Percentiles rank a stretch among this genome's conserved stretches.
Evolutionary conservation across 2,329 filamentous ascomycete species (phyloP).

Genomic region (Alternaria incomplexa): DNA sequence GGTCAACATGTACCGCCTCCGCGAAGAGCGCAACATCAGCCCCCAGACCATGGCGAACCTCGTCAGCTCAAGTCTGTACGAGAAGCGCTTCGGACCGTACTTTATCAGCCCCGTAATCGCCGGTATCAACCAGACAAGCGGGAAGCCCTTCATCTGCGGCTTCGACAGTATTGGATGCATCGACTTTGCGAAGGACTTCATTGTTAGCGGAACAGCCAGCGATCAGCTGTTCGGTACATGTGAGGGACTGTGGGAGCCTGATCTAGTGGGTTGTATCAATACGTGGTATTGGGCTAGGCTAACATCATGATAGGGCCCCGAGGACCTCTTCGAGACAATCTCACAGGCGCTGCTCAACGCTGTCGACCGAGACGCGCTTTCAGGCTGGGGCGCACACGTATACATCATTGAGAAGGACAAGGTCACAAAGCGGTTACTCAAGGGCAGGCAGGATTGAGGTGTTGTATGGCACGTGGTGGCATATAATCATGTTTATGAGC

Average conservation of each 20-base stretch:
- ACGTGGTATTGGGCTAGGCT: conserved; percentile 1
- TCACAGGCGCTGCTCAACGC: conserved; percentile 95
- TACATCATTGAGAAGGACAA: conserved; percentile 99
- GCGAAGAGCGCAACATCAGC: conserved; percentile 95
- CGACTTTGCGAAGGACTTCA: conserved; percentile 99
- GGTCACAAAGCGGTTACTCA: conserved; percentile 97
- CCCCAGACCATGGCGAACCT: conserved; percentile 96
- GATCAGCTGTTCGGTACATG: conserved; percentile 99
- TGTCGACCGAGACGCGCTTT: conserved; percentile 93
- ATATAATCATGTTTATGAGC: conserved; percentile 18
- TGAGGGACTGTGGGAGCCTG: conserved; percentile 96
- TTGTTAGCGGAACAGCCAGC: conserved; percentile 92
- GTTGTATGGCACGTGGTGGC: conserved; percentile 15
- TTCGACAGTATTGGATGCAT: conserved; percentile 99
- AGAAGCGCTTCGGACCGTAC: conserved; percentile 94
- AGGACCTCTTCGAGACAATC: conserved; percentile 97
- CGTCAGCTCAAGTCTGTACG: conserved; percentile 84
- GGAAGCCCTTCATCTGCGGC: conserved; percentile 96
- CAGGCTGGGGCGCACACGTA: conserved; percentile 97
- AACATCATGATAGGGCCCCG: conserved; percentile 67
- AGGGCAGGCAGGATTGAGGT: conserved; percentile 84
- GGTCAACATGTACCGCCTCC: conserved; percentile 99
- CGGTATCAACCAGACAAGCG: conserved; percentile 91
- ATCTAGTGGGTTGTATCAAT: conserved; percentile 68
- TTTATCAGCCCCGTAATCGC: conserved; percentile 95